Evolutionary conservation across 202 grass and related monocot species (phyloP).

Genomic region (Digitaria exilis): DNA sequence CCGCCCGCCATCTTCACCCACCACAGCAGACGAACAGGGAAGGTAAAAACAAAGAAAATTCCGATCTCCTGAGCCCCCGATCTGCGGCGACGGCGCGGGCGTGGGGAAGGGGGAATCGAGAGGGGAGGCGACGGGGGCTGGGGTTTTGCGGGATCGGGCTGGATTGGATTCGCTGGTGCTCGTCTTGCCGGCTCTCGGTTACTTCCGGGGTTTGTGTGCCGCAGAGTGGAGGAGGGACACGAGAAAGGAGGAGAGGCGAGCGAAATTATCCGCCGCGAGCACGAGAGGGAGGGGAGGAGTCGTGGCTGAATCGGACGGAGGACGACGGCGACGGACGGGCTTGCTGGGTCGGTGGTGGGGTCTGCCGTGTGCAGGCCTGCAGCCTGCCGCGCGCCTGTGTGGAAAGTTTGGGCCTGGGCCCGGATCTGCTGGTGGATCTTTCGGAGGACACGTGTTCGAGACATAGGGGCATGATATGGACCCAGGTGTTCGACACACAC

Average conservation of each 20-base stretch:
- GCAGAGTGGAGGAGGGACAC: neutral
- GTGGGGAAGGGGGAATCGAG: neutral
- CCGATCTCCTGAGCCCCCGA: slow-evolving; percentile 9
- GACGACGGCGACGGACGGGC: too few relatives aligned
- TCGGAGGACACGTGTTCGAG: neutral
- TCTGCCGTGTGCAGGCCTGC: neutral
- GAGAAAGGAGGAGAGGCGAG: neutral
- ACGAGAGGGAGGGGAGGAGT: neutral
- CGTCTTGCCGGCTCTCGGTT: neutral
- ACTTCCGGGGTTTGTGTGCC: neutral
- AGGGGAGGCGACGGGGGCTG: neutral
- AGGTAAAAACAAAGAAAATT: too few relatives aligned
- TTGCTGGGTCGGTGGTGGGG: neutral
- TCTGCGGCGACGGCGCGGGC: neutral
- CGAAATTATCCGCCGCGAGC: neutral
- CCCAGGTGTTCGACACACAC: too few relatives aligned
- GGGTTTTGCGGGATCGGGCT: slow-evolving; percentile 10
- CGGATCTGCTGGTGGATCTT: neutral
- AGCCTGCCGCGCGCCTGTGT: neutral
- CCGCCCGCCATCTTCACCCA: slow-evolving; percentile 54
- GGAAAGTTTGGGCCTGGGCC: neutral
- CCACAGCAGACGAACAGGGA: neutral
- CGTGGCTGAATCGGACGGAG: neutral
- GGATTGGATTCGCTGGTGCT: neutral
- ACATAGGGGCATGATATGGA: too few relatives aligned